phyloP scores from a whole-genome alignment of 768 basidiomycete genomes.

The Lentinus tigrinus region DNA sequence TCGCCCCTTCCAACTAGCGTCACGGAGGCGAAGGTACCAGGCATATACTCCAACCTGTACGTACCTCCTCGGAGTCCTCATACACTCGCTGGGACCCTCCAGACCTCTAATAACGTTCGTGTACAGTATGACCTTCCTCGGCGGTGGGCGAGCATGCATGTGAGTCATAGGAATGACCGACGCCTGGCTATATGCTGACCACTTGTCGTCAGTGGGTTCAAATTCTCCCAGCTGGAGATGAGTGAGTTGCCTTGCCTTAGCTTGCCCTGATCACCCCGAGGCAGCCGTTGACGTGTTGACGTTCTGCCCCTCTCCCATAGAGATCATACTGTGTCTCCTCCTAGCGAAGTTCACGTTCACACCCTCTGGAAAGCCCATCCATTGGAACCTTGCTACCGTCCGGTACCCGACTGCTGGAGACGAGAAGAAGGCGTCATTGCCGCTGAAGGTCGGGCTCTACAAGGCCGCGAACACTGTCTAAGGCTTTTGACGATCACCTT shows the following conservation, averaged over 20 bases:
- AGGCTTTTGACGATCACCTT: background rate
- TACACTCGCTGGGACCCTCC: background rate
- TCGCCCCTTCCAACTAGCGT: conserved; percentile 37
- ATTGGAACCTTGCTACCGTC: conserved; percentile 20
- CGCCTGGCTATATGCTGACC: background rate
- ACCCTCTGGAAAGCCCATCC: conserved; percentile 1
- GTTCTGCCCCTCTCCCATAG: conserved; percentile 9
- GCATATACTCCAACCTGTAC: conserved; percentile 45
- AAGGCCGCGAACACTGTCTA: background rate
- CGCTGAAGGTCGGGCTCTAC: conserved; percentile 13
- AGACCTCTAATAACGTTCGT: background rate
- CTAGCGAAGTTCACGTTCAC: conserved; percentile 17
- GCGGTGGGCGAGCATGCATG: conserved; percentile 47
- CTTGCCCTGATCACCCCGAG: too few species aligned
- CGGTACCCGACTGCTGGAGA: conserved; percentile 15
- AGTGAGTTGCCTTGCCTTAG: conserved; percentile 32
- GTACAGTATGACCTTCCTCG: conserved; percentile 44
- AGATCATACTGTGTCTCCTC: conserved; percentile 18
- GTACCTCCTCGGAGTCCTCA: background rate
- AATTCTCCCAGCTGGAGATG: conserved; percentile 54
- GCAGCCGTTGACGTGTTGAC: too few species aligned
- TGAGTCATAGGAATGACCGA: conserved; percentile 24
- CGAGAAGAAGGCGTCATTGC: conserved; percentile 2
- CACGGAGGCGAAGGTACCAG: conserved; percentile 39
- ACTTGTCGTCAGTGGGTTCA: conserved; percentile 41